phyloP scores from a whole-genome alignment of 2,329 filamentous ascomycete species.

The Aspergillus quadricinctus region DNA sequence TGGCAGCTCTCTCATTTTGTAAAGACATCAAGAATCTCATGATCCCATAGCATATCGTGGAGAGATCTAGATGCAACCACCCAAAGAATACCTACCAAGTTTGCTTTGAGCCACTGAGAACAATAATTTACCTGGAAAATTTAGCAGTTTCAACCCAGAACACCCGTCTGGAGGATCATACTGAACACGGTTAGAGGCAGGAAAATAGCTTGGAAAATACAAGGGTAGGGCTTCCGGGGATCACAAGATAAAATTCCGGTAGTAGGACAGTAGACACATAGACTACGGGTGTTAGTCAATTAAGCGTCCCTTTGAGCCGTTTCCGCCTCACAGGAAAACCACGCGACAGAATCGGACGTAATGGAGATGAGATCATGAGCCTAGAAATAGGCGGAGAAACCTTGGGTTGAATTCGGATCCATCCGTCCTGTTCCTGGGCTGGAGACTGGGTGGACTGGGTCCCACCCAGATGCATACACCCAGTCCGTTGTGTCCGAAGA shows the following conservation, averaged over 20 bases:
- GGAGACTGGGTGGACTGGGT: neutral
- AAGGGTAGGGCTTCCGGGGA: constrained; percentile 7
- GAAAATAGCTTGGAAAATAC: constrained; percentile 2
- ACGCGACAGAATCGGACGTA: constrained; percentile 13
- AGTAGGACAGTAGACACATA: neutral
- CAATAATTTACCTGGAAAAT: neutral
- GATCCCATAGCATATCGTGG: neutral
- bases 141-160: neutral
- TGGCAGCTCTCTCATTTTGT: neutral
- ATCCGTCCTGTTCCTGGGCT: constrained; percentile 23
- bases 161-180: neutral
- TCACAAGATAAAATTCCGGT: neutral
- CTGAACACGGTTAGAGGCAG: constrained; percentile 2
- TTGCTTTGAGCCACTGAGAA: neutral
- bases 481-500: constrained; percentile 23
- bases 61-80: neutral
- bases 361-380: constrained; percentile 12
- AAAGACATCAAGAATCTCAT: neutral
- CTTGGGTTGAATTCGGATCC: constrained; percentile 24
- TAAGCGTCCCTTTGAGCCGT: neutral
- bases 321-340: constrained; percentile 7
- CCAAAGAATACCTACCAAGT: neutral
- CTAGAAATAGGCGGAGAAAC: constrained; percentile 9
- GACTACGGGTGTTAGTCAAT: neutral
- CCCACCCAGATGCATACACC: constrained; percentile 25